These are phyloP conservation scores for Lactifluus echinatus DNA, from an alignment of 768 basidiomycete species.

Conservation along the genomic window DNA sequence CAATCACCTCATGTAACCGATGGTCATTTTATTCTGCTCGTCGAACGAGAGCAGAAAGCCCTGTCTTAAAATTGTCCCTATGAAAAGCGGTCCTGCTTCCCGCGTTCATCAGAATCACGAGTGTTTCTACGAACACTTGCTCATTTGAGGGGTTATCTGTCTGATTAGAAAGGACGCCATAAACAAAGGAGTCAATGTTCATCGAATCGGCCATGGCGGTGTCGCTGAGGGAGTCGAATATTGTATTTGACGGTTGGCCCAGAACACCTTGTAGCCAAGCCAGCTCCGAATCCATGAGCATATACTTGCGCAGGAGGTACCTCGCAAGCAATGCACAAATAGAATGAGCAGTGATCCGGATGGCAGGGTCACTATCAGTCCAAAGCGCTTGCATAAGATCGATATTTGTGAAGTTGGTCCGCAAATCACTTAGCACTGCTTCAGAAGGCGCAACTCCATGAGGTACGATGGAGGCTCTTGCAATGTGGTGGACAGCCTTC, in stretches of 20 bases:
- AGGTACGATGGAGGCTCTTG: not conserved
- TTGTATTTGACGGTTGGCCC: not conserved
- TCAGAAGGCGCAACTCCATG: not conserved
- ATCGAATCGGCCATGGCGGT: not conserved
- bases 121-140: not conserved
- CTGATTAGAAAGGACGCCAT: not conserved
- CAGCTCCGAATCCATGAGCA: not conserved
- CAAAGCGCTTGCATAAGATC: conserved; percentile 1
- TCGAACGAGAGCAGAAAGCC: not conserved
- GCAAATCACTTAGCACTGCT: not conserved
- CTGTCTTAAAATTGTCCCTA: not conserved
- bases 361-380: not conserved
- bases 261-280: not conserved
- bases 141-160: not conserved
- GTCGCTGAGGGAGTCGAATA: not conserved
- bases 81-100: not conserved
- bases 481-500: conserved; percentile 1
- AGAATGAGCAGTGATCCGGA: conserved; percentile 1
- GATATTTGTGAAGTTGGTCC: conserved; percentile 2
- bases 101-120: not conserved
- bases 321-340: conserved; percentile 8
- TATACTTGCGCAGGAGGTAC: not conserved
- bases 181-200: not conserved
- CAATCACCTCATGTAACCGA: not conserved
- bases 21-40: not conserved